phyloP scores from a whole-genome alignment of 768 basidiomycete genomes.

The Xerocomus potaroensis region DNA sequence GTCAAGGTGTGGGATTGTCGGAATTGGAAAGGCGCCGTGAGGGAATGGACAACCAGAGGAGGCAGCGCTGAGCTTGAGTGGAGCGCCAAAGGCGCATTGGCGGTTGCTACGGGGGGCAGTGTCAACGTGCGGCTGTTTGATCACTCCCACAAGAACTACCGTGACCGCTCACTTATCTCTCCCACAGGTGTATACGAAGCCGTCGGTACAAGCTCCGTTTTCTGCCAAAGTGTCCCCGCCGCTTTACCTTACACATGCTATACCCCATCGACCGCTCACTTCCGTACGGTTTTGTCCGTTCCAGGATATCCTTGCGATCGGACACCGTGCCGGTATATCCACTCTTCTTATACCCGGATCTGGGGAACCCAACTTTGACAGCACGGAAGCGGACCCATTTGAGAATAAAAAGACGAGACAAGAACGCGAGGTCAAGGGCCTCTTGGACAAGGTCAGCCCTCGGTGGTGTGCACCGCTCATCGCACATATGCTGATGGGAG shows the following conservation, averaged over 20 bases:
- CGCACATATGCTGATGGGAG: background rate
- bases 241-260: conserved; percentile 83
- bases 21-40: conserved; percentile 88
- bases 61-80: conserved; percentile 70
- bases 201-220: conserved; percentile 57
- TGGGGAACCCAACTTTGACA: conserved; percentile 95
- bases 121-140: conserved; percentile 59
- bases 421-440: conserved; percentile 85
- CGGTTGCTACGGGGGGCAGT: conserved; percentile 75
- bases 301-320: conserved; percentile 78
- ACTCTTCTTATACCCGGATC: conserved; percentile 86
- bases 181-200: conserved; percentile 65
- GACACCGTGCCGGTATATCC: conserved; percentile 75
- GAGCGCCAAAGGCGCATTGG: conserved; percentile 81
- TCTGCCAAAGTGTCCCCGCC: conserved; percentile 55
- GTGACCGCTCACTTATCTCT: background rate
- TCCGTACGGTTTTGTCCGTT: conserved; percentile 85
- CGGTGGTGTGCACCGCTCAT: background rate
- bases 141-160: background rate
- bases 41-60: conserved; percentile 73
- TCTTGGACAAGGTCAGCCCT: conserved; percentile 79
- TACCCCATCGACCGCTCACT: conserved; percentile 73
- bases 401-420: conserved; percentile 77
- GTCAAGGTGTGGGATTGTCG: conserved; percentile 97
- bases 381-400: conserved; percentile 90